A percentile compares a stretch with the other conserved stretches of the same genome.
phyloP scores from a whole-genome alignment of 345 rosid species.

The Populus deltoides region DNA sequence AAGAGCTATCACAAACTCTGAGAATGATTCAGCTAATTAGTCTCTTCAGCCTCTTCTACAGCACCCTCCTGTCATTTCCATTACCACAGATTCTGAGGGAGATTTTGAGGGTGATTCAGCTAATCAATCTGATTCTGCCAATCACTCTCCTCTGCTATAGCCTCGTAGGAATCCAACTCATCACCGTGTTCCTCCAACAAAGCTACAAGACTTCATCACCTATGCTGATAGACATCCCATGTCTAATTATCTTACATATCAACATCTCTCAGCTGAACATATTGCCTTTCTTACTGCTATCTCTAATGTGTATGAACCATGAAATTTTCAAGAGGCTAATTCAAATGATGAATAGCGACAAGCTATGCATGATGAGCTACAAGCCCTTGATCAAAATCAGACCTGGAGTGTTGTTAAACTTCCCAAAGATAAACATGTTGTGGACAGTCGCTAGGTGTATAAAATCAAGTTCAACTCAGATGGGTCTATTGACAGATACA shows the following conservation, averaged over 20 bases:
- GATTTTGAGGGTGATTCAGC: too few species aligned
- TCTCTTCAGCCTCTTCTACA: too few species aligned
- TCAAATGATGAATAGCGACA: not conserved
- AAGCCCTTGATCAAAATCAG: not conserved
- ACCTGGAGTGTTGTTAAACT: not conserved
- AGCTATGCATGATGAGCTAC: not conserved
- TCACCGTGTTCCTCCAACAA: too few species aligned
- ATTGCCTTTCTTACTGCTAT: not conserved
- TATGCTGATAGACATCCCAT: not conserved
- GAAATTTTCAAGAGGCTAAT: not conserved
- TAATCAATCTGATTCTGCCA: too few species aligned
- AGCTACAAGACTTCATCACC: too few species aligned
- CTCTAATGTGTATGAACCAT: not conserved
- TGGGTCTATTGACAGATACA: not conserved
- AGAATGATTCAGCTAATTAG: too few species aligned
- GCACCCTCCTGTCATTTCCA: too few species aligned
- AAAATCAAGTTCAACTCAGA: not conserved
- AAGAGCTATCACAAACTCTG: too few species aligned
- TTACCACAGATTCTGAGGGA: too few species aligned
- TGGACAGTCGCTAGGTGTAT: not conserved
- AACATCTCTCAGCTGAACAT: not conserved
- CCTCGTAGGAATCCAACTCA: fast-evolving
- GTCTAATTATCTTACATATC: not conserved
- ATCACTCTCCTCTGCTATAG: fast-evolving
- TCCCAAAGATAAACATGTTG: not conserved